phyloP scores from a whole-genome alignment of 176 grass and related monocot genomes.

The Oryza punctata region DNA sequence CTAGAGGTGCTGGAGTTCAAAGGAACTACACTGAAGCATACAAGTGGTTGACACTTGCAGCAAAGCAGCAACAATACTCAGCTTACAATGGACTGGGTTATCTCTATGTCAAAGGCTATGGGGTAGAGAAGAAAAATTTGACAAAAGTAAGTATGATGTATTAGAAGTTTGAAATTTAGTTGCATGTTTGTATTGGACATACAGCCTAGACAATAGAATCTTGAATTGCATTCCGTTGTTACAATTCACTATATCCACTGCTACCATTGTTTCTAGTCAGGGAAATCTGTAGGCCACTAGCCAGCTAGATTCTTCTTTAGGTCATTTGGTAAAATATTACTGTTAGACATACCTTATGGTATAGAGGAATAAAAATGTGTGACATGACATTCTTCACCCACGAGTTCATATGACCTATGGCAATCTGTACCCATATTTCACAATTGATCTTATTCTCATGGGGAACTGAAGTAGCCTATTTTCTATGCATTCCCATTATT shows the following conservation, averaged over 20 bases:
- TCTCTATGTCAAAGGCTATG: slow-evolving; percentile 95
- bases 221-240: neutral
- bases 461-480: neutral
- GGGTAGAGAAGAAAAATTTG: slow-evolving; percentile 91
- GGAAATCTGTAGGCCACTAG: too few species aligned
- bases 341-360: neutral
- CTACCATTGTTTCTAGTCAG: neutral
- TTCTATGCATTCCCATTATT: neutral
- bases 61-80: slow-evolving; percentile 82
- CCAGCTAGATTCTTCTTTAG: slow-evolving; percentile 2
- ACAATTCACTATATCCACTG: neutral
- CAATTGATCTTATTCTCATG: neutral
- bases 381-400: neutral
- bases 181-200: neutral
- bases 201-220: neutral
- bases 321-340: neutral
- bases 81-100: slow-evolving; percentile 99
- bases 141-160: slow-evolving; percentile 63
- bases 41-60: slow-evolving; percentile 78
- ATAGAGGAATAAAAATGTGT: slow-evolving; percentile 1
- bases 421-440: neutral
- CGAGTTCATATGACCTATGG: neutral
- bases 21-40: slow-evolving; percentile 94
- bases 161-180: slow-evolving; percentile 25
- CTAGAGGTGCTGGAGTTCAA: slow-evolving; percentile 89